Evolutionary conservation across 768 basidiomycete species (phyloP).

Genomic region (Pleurotus tuber-regium): DNA sequence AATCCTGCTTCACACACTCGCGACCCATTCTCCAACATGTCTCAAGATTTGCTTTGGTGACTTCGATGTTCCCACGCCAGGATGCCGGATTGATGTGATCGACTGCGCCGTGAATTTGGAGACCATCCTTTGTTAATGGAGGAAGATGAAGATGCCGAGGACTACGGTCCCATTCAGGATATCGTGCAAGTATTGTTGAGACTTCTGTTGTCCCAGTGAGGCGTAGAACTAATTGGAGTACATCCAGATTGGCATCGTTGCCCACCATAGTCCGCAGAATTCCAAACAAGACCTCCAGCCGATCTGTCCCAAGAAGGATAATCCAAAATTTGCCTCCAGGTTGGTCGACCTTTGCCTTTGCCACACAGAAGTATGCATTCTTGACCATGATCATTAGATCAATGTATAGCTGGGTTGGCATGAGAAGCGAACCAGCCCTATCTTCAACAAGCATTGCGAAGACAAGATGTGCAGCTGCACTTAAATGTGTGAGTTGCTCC

Average conservation of each 20-base stretch:
- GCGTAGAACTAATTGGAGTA: slow-evolving; percentile 21
- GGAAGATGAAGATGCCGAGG: slow-evolving; percentile 33
- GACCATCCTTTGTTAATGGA: slow-evolving; percentile 20
- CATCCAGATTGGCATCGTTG: slow-evolving; percentile 28
- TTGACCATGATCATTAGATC: slow-evolving; percentile 37
- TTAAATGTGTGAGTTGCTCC: slow-evolving; percentile 32
- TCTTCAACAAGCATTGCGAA: slow-evolving; percentile 16
- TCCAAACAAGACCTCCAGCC: slow-evolving; percentile 32
- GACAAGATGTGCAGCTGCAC: slow-evolving; percentile 28
- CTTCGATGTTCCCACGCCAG: slow-evolving; percentile 29
- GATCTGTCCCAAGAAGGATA: slow-evolving; percentile 36
- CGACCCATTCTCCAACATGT: slow-evolving; percentile 30
- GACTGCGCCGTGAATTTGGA: slow-evolving; percentile 17
- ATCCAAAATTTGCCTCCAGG: slow-evolving; percentile 30
- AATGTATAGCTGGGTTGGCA: slow-evolving; percentile 24
- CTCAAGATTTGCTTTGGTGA: slow-evolving; percentile 23
- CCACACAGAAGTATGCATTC: slow-evolving; percentile 35
- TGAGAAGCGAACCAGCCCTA: slow-evolving; percentile 15
- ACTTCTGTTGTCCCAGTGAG: slow-evolving; percentile 30
- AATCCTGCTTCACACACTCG: slow-evolving; percentile 15
- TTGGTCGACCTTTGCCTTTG: slow-evolving; percentile 31
- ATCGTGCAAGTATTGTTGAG: slow-evolving; percentile 30
- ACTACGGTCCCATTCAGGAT: slow-evolving; percentile 36
- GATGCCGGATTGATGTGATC: slow-evolving; percentile 36
- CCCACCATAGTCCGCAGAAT: slow-evolving; percentile 32